Percentiles rank a stretch among this genome's conserved stretches.
Conservation (phyloP, 2,329 filamentous ascomycete genomes). For the Diplodia seriata region DNA sequence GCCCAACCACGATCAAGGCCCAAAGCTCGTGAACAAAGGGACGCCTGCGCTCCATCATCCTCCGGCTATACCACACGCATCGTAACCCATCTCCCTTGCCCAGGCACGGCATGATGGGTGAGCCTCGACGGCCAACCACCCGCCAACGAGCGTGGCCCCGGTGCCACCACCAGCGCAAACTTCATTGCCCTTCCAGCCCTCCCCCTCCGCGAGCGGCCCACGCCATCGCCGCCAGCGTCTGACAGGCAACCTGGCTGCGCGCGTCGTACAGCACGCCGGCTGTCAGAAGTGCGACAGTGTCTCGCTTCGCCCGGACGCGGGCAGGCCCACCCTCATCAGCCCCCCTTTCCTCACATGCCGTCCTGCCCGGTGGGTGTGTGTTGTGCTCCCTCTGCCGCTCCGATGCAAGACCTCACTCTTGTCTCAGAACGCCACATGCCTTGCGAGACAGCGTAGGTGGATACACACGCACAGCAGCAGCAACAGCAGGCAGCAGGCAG, state of each 20-base stretch:
- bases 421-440: slow-evolving; percentile 32
- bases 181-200: neutral
- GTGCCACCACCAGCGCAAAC: neutral
- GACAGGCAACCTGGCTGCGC: slow-evolving; percentile 8
- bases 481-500: neutral
- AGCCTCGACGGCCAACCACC: no score
- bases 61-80: no score
- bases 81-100: no score
- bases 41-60: no score
- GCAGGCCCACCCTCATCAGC: neutral
- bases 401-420: neutral
- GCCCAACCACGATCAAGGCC: no score
- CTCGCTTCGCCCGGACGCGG: slow-evolving; percentile 18
- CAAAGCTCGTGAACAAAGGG: no score
- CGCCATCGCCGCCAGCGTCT: slow-evolving; percentile 6
- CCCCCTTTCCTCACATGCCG: slow-evolving; percentile 4
- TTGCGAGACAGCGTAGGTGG: slow-evolving; percentile 14
- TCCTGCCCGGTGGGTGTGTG: neutral
- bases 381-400: neutral
- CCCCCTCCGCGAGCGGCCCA: neutral
- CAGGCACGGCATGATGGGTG: no score
- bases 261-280: slow-evolving; percentile 20
- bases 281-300: slow-evolving; percentile 28
- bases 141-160: no score
- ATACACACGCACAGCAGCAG: slow-evolving; percentile 8